These are phyloP conservation scores for Edaphochlamys debaryana DNA, from an alignment of 139 green algal species.

Conservation along the genomic window DNA sequence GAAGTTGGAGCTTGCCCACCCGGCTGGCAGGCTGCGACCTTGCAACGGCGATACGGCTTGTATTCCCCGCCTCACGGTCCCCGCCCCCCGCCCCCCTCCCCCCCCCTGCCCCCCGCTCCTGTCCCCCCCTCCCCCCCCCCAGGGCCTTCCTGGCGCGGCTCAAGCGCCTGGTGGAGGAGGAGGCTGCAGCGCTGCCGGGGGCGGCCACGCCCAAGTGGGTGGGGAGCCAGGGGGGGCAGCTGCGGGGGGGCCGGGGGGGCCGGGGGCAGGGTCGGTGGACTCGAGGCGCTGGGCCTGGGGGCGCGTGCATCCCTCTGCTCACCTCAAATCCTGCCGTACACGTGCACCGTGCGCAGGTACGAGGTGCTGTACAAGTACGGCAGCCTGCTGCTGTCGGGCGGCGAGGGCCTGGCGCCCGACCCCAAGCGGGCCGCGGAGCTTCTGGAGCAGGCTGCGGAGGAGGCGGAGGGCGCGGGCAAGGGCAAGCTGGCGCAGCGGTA, in stretches of 20 bases:
- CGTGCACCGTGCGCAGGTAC: constrained; percentile 28
- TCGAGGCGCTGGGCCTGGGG: too few relatives aligned
- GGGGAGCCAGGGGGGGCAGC: too few relatives aligned
- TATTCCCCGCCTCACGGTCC: too few relatives aligned
- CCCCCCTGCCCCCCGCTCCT: too few relatives aligned
- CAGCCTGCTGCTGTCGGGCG: constrained; percentile 45
- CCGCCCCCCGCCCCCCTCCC: too few relatives aligned
- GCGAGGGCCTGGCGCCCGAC: constrained; percentile 18
- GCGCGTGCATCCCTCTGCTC: too few relatives aligned
- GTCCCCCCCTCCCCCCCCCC: too few relatives aligned
- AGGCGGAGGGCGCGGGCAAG: constrained; percentile 41
- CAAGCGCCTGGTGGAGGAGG: constrained; percentile 34
- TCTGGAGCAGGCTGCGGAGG: constrained; percentile 47
- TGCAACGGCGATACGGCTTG: too few relatives aligned
- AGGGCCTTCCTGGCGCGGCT: constrained; percentile 4
- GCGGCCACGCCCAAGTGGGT: constrained; percentile 7
- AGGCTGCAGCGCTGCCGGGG: constrained; percentile 40
- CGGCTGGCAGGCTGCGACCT: too few relatives aligned
- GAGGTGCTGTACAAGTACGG: constrained; percentile 45
- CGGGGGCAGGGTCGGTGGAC: too few relatives aligned
- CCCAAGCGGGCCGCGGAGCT: constrained; percentile 44
- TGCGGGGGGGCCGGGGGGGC: neutral
- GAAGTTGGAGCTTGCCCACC: too few relatives aligned
- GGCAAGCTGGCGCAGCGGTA: constrained; percentile 54
- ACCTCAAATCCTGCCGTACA: neutral